Conservation (phyloP, 345 rosid genomes). For the Isatis tinctoria region DNA sequence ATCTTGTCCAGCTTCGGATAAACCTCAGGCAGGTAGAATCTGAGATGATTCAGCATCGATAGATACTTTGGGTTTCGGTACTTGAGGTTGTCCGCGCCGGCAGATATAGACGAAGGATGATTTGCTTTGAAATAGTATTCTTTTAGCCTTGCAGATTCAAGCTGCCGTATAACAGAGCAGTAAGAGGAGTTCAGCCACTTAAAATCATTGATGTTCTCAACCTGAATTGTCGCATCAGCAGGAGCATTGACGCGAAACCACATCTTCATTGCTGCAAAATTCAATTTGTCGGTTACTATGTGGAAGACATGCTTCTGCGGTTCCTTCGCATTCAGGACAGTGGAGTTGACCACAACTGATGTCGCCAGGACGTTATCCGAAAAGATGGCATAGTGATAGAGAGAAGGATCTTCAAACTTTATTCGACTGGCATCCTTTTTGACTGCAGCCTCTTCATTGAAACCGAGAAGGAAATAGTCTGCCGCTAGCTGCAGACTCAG, state of each 20-base stretch:
- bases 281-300: conserved; percentile 86
- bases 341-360: conserved; percentile 94
- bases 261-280: conserved; percentile 74
- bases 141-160: conserved; percentile 77
- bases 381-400: conserved; percentile 91
- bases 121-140: conserved; percentile 83
- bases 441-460: conserved; percentile 34
- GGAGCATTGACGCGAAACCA: conserved; percentile 69
- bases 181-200: conserved; percentile 85
- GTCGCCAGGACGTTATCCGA: conserved; percentile 95
- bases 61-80: conserved; percentile 82
- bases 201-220: conserved; percentile 69
- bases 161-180: conserved; percentile 80
- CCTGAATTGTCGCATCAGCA: conserved; percentile 51
- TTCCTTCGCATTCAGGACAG: conserved; percentile 56
- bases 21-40: conserved; percentile 87
- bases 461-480: conserved; percentile 59
- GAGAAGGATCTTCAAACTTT: conserved; percentile 69
- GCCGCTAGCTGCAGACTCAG: conserved; percentile 82
- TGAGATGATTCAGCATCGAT: conserved; percentile 84
- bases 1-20: conserved; percentile 74
- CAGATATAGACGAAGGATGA: conserved; percentile 61
- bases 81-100: conserved; percentile 75
- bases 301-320: conserved; percentile 93
- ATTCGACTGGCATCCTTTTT: conserved; percentile 35